Base-by-base conservation (phyloP, 2,329 filamentous ascomycete species). In the Herpomyces periplanetae region DNA sequence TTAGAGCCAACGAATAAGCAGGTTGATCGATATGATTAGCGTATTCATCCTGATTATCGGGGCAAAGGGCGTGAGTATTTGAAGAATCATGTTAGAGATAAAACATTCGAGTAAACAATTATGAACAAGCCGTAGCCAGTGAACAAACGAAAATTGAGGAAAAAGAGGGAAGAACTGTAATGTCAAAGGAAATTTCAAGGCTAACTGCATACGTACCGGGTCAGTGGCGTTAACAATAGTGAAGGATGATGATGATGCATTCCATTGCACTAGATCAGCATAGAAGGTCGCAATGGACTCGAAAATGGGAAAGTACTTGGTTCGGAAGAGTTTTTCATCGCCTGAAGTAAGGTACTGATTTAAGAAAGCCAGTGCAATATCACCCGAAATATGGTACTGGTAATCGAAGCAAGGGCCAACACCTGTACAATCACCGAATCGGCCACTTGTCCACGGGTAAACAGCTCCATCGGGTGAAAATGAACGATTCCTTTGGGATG, bases 311-410 rank as follows among this genome's bases (percentile, higher is more conserved):
- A 55, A 50, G 5, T 59, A 41, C 3, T 43, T 36, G 2, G 45
- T 34, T 8, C 43, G 42, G 34, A 60, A 58, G 22, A 42, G 45
- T 2, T 43, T 30, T 1, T 41, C 45, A 28, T 61, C 51, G 8
- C 55, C 56, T 17, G 49, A 56, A 2, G 47, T 43, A 8, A 50
- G 40, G 38, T 46, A 55, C 23, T 59, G 51, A 20, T 59, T 56
- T 27, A 50, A 43, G 23, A 60, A 39, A 1, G 51, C 44, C 12
- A 62, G 38, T 0, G 51, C 54, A 26, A 65, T 62, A 26, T 64
- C 59, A 4, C 56, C 54, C 27, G 64, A 64, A 14, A 65, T 28
- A 31, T 65, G 59, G 27, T 65, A 66, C 30, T 65, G 46, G 26
- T 65, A 64, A 32, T 65, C 58, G 27, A 56, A 60, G 32, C 59